Evolutionary conservation across 768 basidiomycete genomes (phyloP).

Genomic region (Russula vinacea): DNA sequence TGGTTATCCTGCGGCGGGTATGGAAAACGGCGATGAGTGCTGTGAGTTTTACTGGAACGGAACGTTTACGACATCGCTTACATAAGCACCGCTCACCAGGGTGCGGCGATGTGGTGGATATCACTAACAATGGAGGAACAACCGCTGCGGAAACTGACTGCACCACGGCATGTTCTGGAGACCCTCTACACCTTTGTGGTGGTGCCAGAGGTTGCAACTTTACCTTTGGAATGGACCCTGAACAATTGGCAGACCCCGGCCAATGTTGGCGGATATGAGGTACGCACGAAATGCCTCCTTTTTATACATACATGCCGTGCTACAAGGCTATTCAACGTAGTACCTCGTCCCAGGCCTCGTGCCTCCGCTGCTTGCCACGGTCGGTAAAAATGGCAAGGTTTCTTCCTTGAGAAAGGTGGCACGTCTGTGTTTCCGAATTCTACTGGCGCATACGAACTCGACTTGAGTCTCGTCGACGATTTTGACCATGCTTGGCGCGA

Average conservation of each 20-base stretch:
- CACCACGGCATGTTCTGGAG: slow-evolving; percentile 59
- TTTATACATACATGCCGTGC: not conserved
- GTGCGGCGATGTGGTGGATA: slow-evolving; percentile 66
- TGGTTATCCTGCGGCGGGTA: slow-evolving; percentile 68
- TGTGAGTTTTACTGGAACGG: slow-evolving; percentile 44
- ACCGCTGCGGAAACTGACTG: slow-evolving; percentile 42
- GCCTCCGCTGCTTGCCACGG: slow-evolving; percentile 69
- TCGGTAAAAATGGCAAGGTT: slow-evolving; percentile 80
- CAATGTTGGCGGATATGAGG: slow-evolving; percentile 70
- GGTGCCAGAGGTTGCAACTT: slow-evolving; percentile 48
- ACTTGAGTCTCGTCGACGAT: slow-evolving; percentile 51
- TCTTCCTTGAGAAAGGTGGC: slow-evolving; percentile 70
- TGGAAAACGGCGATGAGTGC: slow-evolving; percentile 71
- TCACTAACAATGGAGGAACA: slow-evolving; percentile 39
- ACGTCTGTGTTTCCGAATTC: slow-evolving; percentile 61
- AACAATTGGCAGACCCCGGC: slow-evolving; percentile 63
- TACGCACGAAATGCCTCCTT: slow-evolving; percentile 34
- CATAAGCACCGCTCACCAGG: slow-evolving; percentile 40
- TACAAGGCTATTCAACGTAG: slow-evolving; percentile 30
- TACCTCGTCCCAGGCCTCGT: slow-evolving; percentile 57
- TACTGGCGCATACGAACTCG: slow-evolving; percentile 78
- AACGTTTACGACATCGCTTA: slow-evolving; percentile 1
- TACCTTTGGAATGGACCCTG: slow-evolving; percentile 40
- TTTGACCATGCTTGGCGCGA: slow-evolving; percentile 58
- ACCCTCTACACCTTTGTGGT: slow-evolving; percentile 68